A percentile compares a stretch with the other conserved stretches of the same genome.
Conservation (phyloP, 2,329 filamentous ascomycete genomes). For the Colletotrichum sp. region DNA sequence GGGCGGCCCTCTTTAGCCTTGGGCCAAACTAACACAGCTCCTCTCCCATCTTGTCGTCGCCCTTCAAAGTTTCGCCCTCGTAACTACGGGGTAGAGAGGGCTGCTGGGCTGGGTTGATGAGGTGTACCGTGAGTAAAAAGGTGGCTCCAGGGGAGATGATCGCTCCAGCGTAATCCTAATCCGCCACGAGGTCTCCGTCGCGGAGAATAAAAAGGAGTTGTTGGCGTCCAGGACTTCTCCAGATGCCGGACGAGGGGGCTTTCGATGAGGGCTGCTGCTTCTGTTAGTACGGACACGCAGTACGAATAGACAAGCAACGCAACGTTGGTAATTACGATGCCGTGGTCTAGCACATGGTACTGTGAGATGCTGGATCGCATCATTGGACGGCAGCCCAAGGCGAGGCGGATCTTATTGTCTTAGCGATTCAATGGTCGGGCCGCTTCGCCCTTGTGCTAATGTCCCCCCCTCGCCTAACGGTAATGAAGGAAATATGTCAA, state of each 20-base stretch:
- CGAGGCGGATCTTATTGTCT: not conserved
- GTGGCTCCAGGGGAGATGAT: slow-evolving; percentile 13
- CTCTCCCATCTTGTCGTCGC: not conserved
- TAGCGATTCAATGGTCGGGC: slow-evolving; percentile 1
- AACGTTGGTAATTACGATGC: not conserved
- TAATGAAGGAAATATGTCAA: not conserved
- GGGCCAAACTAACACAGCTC: not conserved
- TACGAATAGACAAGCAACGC: not conserved
- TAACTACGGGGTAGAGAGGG: not conserved
- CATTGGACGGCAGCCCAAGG: not conserved
- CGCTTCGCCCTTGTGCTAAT: not conserved
- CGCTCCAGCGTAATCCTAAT: slow-evolving; percentile 1
- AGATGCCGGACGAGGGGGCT: not conserved
- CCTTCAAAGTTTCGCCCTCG: not conserved
- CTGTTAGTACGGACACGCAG: not conserved
- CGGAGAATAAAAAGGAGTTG: not conserved
- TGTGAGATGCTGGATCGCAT: not conserved
- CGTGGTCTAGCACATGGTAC: not conserved
- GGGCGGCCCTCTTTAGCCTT: not conserved
- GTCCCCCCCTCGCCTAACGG: not conserved
- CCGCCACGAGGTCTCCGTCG: not conserved
- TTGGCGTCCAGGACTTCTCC: not conserved
- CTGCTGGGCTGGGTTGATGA: not conserved
- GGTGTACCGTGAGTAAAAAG: not conserved
- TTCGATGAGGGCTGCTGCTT: not conserved